Percentiles rank a stretch among this genome's conserved stretches.
Evolutionary conservation across 257 asterid genomes (phyloP).

Genomic region (Linderniella brevidens): DNA sequence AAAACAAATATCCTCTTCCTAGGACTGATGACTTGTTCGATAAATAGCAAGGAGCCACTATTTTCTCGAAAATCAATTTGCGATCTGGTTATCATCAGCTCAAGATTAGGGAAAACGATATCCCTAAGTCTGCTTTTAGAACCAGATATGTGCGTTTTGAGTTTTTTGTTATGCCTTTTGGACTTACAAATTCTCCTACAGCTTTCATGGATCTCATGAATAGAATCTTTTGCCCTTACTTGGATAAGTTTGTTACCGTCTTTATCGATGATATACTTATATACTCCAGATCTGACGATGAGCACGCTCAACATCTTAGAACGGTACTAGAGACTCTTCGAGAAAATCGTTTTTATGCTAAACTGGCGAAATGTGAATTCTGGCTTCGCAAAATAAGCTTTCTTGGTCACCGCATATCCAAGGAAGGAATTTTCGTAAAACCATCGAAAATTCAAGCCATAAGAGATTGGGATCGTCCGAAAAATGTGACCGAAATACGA

Average conservation of each 20-base stretch:
- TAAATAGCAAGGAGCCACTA: no score
- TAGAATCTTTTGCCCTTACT: not conserved
- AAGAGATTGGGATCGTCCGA: no score
- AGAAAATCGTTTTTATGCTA: not conserved
- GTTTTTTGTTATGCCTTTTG: not conserved
- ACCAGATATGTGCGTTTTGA: not conserved
- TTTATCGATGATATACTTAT: slow-evolving; percentile 1
- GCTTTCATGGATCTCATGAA: not conserved
- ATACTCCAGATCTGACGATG: not conserved
- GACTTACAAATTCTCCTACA: not conserved
- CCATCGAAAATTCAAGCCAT: no score
- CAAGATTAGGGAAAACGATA: not conserved
- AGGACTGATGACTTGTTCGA: no score
- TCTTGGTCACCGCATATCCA: no score
- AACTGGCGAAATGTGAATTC: no score
- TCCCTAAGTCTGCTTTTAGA: not conserved
- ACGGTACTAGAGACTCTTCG: not conserved
- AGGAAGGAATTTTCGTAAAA: no score
- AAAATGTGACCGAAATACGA: no score
- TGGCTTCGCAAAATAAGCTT: no score
- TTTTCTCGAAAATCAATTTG: no score
- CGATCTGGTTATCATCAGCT: not conserved
- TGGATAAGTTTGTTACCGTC: not conserved
- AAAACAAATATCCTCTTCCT: no score
- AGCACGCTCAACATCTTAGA: not conserved